Base-by-base conservation (phyloP, 2,329 filamentous ascomycete species). In the Penicillium sp. region DNA sequence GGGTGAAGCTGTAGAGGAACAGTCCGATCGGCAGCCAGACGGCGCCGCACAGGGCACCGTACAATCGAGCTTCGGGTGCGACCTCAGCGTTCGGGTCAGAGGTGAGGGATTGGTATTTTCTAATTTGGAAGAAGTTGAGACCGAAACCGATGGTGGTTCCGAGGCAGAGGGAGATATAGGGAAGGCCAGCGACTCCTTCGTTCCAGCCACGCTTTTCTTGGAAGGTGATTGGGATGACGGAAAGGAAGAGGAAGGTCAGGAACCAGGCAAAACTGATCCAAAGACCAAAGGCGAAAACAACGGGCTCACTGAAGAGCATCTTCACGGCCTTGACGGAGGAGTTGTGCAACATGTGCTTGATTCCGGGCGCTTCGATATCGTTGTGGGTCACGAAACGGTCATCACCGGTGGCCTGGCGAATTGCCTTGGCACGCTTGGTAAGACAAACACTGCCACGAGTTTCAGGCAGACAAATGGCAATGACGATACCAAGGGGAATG, bases 211-310 rank as follows among this genome's bases (percentile, higher is more conserved):
- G 72, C 68, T 78, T 77, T 53, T 77, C 74, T 19, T 62, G 51
- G 66, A 76, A 78, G 33, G 73, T 75, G 61, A 76, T 75, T 13
- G 72, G 70, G 53, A 76, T 75, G 52, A 73, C 72, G 22, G 70
- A 75, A 6, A 78, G 65, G 71, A 78, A 78, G 45, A 78, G 69
- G 69, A 78, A 78, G 38, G 75, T 70, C 19, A 78, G 70, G 56
- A 74, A 75, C 75, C 75, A 78, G 56, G 73, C 73, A 61, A 77
- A 77, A 15, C 68, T 67, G 51, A 77, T 77, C 75, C 75, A 77
- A 26, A 77, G 61, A 48, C 75, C 75, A 40, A 76, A 76, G 26
- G 70, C 68, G 49, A 76, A 75, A 4, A 76, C 73, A 9, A 75
- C 73, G 19, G 74, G 73, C 55, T 77, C 74, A 2, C 72, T 74